phyloP scores from a whole-genome alignment of 179 eudicot species.

The Drosera spatulata region DNA sequence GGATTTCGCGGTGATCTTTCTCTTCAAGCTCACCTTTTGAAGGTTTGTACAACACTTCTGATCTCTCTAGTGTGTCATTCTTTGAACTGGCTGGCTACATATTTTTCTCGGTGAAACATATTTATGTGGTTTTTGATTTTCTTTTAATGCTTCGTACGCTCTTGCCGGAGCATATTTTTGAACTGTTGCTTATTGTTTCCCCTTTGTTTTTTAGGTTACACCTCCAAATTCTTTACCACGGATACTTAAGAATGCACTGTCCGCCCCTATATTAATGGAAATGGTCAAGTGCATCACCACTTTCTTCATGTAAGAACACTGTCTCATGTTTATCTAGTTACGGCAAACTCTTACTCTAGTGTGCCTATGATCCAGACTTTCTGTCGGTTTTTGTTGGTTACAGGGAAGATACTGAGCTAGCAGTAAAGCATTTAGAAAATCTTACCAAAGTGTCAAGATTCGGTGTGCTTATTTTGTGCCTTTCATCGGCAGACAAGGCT shows the following conservation, averaged over 20 bases:
- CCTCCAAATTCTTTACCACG: conserved; percentile 63
- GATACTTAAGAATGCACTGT: conserved; percentile 78
- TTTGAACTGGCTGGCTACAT: too few relatives aligned
- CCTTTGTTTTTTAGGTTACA: conserved; percentile 39
- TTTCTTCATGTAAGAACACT: conserved; percentile 44
- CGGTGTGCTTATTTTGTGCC: conserved; percentile 81
- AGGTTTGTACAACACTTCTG: conserved; percentile 26
- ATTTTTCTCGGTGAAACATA: too few relatives aligned
- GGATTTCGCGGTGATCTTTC: conserved; percentile 61
- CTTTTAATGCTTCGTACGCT: too few relatives aligned
- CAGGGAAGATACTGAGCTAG: conserved; percentile 70
- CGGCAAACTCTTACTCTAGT: neutral
- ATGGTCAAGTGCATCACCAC: conserved; percentile 60
- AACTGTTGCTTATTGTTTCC: too few relatives aligned
- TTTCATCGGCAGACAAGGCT: conserved; percentile 55
- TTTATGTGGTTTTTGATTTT: too few relatives aligned
- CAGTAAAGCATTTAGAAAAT: conserved; percentile 57
- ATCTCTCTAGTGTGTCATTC: too few relatives aligned
- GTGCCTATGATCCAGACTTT: neutral
- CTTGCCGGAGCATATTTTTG: too few relatives aligned
- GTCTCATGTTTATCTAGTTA: too few relatives aligned
- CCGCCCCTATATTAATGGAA: conserved; percentile 68
- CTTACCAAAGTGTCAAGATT: conserved; percentile 68
- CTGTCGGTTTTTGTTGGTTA: conserved; percentile 6
- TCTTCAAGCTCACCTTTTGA: conserved; percentile 59